A percentile compares a stretch with the other conserved stretches of the same genome.
Conservation (phyloP, 2,329 filamentous ascomycete genomes). For the Exophiala sp. region DNA sequence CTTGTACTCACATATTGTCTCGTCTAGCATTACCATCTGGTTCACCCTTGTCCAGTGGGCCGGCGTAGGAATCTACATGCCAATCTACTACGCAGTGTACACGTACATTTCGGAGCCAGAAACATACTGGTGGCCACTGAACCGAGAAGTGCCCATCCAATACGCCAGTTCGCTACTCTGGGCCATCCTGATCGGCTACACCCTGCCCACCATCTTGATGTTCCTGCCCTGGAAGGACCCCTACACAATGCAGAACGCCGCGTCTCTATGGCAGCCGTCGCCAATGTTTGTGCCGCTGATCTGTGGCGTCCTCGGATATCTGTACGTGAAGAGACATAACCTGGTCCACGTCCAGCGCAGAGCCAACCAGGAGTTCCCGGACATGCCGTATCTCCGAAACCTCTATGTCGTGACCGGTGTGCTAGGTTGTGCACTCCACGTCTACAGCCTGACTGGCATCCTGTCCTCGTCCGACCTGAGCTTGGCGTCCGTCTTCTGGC, state of each 20-base stretch:
- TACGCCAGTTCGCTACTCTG: background rate
- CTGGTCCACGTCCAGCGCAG: background rate
- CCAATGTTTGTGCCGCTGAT: conserved; percentile 3
- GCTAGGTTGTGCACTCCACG: background rate
- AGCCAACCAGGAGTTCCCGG: background rate
- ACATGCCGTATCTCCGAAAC: background rate
- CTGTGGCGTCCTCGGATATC: conserved; percentile 2
- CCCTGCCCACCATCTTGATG: conserved; percentile 3
- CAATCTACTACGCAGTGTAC: conserved; percentile 6
- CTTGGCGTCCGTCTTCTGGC: conserved; percentile 9
- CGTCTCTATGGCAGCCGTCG: conserved; percentile 4
- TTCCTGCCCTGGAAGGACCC: conserved; percentile 1
- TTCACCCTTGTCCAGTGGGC: conserved; percentile 2
- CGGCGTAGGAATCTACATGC: conserved; percentile 7
- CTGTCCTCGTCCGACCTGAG: background rate
- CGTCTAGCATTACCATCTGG: conserved; percentile 6
- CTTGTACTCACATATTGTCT: background rate
- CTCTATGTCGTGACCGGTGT: conserved; percentile 4
- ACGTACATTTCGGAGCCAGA: conserved; percentile 3
- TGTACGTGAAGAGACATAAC: conserved; percentile 1
- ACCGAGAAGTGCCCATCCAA: conserved; percentile 7
- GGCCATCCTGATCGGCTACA: conserved; percentile 3
- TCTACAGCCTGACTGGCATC: background rate
- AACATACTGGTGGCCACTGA: conserved; percentile 8
- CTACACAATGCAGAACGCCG: conserved; percentile 3